Base-by-base conservation (phyloP, 2,329 filamentous ascomycete species). In the Rutstroemia sp. region DNA sequence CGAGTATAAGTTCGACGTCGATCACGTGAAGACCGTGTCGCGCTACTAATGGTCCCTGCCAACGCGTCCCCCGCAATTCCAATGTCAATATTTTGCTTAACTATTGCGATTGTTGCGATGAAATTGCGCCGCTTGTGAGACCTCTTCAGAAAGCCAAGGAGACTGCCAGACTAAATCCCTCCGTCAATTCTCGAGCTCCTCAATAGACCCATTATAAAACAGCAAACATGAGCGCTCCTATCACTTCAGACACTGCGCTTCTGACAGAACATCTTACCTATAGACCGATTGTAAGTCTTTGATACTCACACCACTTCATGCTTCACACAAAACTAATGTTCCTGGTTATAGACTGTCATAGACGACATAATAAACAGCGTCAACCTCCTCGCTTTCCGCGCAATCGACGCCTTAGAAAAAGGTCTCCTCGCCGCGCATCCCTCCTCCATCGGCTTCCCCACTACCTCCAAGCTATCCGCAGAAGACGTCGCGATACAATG, bases 321-420 rank as follows among this genome's bases (percentile, higher is more conserved):
- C 39, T 23, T 54, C 56, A 62, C 51, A 46, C 46, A 51, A 42
- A 45, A 30, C 56, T 40, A 25, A 27, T 45, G 25, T 67, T 34
- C 12, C 9, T 10, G 30, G 10, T 34, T 12, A 5, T 12, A 96
- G 92, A 88, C 88, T 59, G 83, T 99, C 44, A 87, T 99, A 68
- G 94, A 99, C 81, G 92, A 97, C 74, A 92, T 97, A 65, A 96
- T 97, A 76, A 96, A 97, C 77, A 88, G 87, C 55, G 84, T 96
- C 72, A 99, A 97, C 76, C 89, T 92, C 67, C 82, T 96, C 66
- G 87, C 94, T 67, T 94, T 95, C 73, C 87, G 87, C 71, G 92
- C 90, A 54, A 85, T 96, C 67, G 89, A 89, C 67, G 89, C 88
- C 59, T 84, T 97, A 62, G 94, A 97, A 72, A 82, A 84, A 55